Evolutionary conservation across 2,329 filamentous ascomycete genomes (phyloP).

Genomic region (Colletotrichum sp.): DNA sequence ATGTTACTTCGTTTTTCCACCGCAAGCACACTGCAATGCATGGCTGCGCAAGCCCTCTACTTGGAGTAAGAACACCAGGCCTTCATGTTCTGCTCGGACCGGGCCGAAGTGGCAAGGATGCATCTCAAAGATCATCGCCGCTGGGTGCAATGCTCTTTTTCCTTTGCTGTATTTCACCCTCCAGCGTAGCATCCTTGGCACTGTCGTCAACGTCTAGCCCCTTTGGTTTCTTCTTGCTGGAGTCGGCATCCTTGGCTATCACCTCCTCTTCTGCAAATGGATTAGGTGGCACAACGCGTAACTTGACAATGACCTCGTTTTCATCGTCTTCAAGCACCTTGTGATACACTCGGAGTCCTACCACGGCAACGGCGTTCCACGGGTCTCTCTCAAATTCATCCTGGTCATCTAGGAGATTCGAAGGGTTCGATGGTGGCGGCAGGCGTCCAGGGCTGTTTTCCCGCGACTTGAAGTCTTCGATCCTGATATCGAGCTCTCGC

Average conservation of each 20-base stretch:
- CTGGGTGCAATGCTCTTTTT: constrained; percentile 36
- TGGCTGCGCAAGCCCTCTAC: background rate
- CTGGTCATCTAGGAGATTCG: constrained; percentile 42
- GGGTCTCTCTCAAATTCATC: constrained; percentile 60
- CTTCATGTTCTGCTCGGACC: background rate
- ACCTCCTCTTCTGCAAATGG: constrained; percentile 30
- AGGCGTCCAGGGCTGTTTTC: constrained; percentile 17
- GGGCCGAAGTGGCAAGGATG: background rate
- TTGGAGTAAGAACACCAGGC: background rate
- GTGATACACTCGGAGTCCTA: constrained; percentile 59
- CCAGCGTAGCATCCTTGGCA: constrained; percentile 48
- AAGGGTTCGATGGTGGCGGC: constrained; percentile 8
- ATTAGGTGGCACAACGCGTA: constrained; percentile 44
- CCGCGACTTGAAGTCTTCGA: constrained; percentile 15
- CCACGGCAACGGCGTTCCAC: constrained; percentile 60
- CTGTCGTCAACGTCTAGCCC: constrained; percentile 51
- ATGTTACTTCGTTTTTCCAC: background rate
- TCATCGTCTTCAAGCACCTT: constrained; percentile 42
- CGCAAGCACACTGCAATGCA: background rate
- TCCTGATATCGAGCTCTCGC: constrained; percentile 37
- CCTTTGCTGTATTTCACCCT: constrained; percentile 35
- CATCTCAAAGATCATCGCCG: constrained; percentile 2
- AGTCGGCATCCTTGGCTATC: constrained; percentile 12
- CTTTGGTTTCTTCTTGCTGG: constrained; percentile 30
- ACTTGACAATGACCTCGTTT: constrained; percentile 37